Evolutionary conservation across 2,329 filamentous ascomycete species (phyloP), one percentile per base, ranked within the genome.

Genomic region (Diplocarpon mali): DNA sequence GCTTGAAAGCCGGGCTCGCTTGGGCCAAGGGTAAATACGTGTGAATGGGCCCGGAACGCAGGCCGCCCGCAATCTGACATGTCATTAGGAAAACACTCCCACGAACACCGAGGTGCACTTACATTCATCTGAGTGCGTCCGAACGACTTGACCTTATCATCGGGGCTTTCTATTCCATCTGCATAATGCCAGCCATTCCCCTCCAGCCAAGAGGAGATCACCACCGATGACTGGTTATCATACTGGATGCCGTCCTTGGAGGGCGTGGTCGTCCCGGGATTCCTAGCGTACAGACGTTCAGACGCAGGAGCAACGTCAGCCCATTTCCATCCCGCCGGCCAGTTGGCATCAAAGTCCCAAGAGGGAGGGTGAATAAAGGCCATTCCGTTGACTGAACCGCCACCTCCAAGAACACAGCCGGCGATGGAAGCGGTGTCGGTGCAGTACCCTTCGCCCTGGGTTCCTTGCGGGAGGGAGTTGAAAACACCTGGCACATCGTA

Each of bases 1-100:
- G 14, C 15, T 31, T 38, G 41, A 44, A 44, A 7, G 32, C 16
- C 9, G 34, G 27, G n/a, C n/a, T 20, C 13, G 13, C 35, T 30
- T 44, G 41, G 36, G 41, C 41, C 15, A 44, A 8, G 11, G 41
- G 35, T 5, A 44, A 28, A 15, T 44, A 44, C n/a, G 41, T 38
- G 35, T 38, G 41, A 24, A 44, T 38, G 16, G 41, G 41, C 4
- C 41, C 41, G 31, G 35, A 38, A 11, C 41, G 41, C n/a, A 38
- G n/a, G 13, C 41, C 41, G 29, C 20, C 16, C 5, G 31, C 40
- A 17, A 43, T 20, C 40, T 42, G 14, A 13, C 8, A 3, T 10
- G 2, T 14, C 16, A 5, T 41, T n/a, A 24, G 13, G n/a, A n/a
- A n/a, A n/a, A n/a, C n/a, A n/a, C n/a, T n/a, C n/a, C n/a, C n/a